Conservation (phyloP, 192 early-diverging fungal genomes). For the Fimicolochytrium jonesii region DNA sequence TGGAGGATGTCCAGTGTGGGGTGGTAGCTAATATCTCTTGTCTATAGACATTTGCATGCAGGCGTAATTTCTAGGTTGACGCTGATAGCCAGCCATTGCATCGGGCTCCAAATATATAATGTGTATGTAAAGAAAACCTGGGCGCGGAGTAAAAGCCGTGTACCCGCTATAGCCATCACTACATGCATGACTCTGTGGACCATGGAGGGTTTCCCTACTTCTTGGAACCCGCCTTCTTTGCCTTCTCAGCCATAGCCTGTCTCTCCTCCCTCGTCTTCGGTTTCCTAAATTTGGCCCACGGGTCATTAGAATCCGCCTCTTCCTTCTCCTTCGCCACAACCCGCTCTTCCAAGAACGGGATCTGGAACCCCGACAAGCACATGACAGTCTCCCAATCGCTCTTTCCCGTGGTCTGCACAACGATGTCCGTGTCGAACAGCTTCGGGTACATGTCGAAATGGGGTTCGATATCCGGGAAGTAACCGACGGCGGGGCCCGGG, state of each 20-base stretch:
- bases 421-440: slow-evolving; percentile 83
- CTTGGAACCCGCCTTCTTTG: not conserved
- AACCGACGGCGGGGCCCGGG: slow-evolving; percentile 73
- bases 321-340: slow-evolving; percentile 26
- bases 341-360: slow-evolving; percentile 67
- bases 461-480: slow-evolving; percentile 96
- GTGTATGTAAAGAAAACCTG: too few species aligned
- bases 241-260: slow-evolving; percentile 19
- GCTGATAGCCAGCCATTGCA: too few species aligned
- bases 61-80: too few species aligned
- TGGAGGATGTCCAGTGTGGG: too few species aligned
- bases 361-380: slow-evolving; percentile 81
- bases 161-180: too few species aligned
- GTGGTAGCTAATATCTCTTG: too few species aligned
- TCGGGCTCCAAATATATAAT: too few species aligned
- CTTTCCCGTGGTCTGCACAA: slow-evolving; percentile 76
- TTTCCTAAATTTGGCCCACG: slow-evolving; percentile 51
- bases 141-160: too few species aligned
- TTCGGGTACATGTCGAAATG: slow-evolving; percentile 91
- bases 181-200: too few species aligned
- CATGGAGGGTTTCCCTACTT: slow-evolving; percentile 1
- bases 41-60: too few species aligned
- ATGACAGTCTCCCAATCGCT: slow-evolving; percentile 73
- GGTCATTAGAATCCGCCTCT: slow-evolving; percentile 36
- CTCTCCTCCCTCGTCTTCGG: slow-evolving; percentile 39